Evolutionary conservation across 305 asterid species (phyloP).

Genomic region (Euphrasia arctica): DNA sequence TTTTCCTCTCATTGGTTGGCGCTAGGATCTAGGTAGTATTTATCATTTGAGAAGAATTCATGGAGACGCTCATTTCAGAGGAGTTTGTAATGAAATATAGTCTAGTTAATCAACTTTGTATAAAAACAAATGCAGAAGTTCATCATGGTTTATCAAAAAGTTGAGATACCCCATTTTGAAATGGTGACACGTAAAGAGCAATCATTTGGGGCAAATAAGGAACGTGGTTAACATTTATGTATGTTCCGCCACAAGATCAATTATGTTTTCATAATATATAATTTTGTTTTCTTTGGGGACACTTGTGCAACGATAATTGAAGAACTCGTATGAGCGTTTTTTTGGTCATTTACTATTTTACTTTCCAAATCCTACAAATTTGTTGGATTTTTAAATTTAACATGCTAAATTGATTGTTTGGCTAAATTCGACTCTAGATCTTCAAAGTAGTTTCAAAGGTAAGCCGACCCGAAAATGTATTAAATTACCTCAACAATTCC

Average conservation of each 20-base stretch:
- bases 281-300: background rate
- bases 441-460: too few relatives aligned
- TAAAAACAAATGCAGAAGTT: background rate
- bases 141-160: background rate
- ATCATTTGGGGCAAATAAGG: background rate
- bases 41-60: background rate
- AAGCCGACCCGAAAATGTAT: background rate
- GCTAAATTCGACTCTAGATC: background rate
- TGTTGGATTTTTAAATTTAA: conserved; percentile 1
- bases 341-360: background rate
- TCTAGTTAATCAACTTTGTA: background rate
- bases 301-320: background rate
- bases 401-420: background rate
- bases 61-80: background rate
- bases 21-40: conserved; percentile 2
- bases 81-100: background rate
- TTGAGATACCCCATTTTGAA: background rate
- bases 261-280: background rate
- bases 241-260: conserved; percentile 8
- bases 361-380: background rate
- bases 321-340: background rate
- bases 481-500: background rate
- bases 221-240: background rate
- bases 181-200: background rate
- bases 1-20: background rate